Base-by-base conservation (phyloP, 148 eudicot species). In the Tetragonia tetragonoides region DNA sequence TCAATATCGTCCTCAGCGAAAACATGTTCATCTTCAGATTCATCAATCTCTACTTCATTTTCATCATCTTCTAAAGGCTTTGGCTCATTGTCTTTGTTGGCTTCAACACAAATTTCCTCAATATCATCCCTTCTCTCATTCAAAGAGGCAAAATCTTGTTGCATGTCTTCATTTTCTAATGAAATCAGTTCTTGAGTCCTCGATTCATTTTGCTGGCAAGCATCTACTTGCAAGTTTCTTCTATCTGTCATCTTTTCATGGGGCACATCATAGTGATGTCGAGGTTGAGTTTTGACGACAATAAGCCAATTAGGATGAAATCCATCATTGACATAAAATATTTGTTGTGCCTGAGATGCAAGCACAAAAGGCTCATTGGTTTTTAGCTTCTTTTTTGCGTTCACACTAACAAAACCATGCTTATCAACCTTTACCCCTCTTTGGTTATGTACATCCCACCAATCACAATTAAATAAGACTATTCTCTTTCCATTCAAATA, bases 401-500 rank as follows among this genome's bases (percentile, higher is more conserved):
- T 64, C 3, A 72, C 12, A 49, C 64, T 62, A 17, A 64, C 51
- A 38, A 78, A 46, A 15, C 75, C 68, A 78, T 60, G 37, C 15
- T 62, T 78, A 14, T 71, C 75, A 44, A 51, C 12, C 42, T 62
- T 78, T 12, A 78, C 68, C 6, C n/a, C 75, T 41, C 69, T 68
- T 16, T 10, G 9, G 28, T 78, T 67, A 59, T 73, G 57, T 0
- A 67, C 74, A 74, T 79, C 66, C 77, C 73, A 74, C 78, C 75
- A 78, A 59, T 78, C 71, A 73, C 53, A 72, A 34, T 18, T 41
- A 60, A 79, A 72, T n/a, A 79, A 65, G 1, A 79, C 54, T 23
- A 79, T n/a, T 5, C 56, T 51, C 24, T 63, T 73, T 1, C 56
- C 65, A 28, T 47, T 24, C 20, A 78, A 78, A 47, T 60, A 78